These are phyloP conservation scores for Pontederia crassipes DNA, from an alignment of 176 grass and related monocot genomes.

Conservation along the genomic window DNA sequence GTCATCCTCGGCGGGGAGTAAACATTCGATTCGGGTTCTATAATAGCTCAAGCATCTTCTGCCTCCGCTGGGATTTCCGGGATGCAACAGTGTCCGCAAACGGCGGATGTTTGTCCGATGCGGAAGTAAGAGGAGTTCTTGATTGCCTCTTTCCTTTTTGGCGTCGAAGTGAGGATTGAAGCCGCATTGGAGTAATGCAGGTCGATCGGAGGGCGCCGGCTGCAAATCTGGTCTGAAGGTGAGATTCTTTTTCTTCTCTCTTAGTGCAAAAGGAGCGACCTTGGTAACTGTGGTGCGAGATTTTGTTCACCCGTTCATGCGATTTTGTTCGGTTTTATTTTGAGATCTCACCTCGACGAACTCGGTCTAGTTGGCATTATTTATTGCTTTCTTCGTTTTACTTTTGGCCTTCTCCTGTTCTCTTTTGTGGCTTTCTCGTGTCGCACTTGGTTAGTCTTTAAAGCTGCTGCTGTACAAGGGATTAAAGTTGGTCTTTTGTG, in stretches of 20 bases:
- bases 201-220: background rate
- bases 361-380: background rate
- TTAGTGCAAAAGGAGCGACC: background rate
- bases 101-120: background rate
- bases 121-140: background rate
- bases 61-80: no score
- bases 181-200: constrained; percentile 4
- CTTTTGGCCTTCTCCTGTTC: background rate
- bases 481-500: constrained; percentile 13
- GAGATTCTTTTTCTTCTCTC: background rate
- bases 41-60: no score
- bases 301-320: background rate
- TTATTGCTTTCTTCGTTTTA: background rate
- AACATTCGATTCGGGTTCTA: no score
- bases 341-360: background rate
- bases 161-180: background rate
- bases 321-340: background rate
- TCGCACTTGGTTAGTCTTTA: constrained; percentile 8
- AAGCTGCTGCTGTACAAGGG: background rate
- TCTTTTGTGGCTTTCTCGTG: background rate
- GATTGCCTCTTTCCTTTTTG: no score
- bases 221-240: background rate
- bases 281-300: background rate
- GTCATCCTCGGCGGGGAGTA: no score
- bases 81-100: background rate